Base-by-base conservation (phyloP, 805 yeast species). In the Candida anglica region DNA sequence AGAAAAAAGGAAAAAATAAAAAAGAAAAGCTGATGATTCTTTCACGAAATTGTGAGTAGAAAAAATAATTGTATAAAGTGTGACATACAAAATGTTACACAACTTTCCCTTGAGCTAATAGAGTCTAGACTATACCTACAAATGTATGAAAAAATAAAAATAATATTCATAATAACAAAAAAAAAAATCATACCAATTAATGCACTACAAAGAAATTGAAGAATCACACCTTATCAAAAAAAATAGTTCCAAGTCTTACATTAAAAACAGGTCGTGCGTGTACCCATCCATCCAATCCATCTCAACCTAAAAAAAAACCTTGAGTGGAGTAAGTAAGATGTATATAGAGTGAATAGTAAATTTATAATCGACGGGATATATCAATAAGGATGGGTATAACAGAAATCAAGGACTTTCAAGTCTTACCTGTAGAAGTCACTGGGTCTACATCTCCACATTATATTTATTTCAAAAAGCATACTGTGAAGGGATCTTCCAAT, bases 401-500 rank as follows among this genome's bases (percentile, higher is more conserved):
- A 14, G 82, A 77, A 39, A 69, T 79, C 21, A 79, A 75, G 42
- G 86, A 85, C 15, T 80, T 71, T 49, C 57, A 63, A 15, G 66
- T 79, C 6, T 56, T 78, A 15, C 76, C 77, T 1, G 60, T 80
- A 13, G 47, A 43, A 26, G 49, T 77, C 20, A 68, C 72, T 21
- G 51, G 60, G 14, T 42, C 61, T 17, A 52, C 50, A 8, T 45
- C 60, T 2, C 50, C 54, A 16, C 94, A 86, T 52, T 81, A 75
- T 47, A 58, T 82, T 43, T 84, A 69, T 48, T 58, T 75, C 46
- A 83, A 82, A 56, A 84, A 79, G 48, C 94, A 85, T 51, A 61
- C 69, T 28, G 51, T 57, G 27, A 63, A 63, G 33, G 66, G 63
- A 21, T 57, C 63, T 2, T 71, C 71, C 21, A 56, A 69, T 15